Evolutionary conservation across 306 rosid species (phyloP).

Genomic region (Cucumis cinereus): DNA sequence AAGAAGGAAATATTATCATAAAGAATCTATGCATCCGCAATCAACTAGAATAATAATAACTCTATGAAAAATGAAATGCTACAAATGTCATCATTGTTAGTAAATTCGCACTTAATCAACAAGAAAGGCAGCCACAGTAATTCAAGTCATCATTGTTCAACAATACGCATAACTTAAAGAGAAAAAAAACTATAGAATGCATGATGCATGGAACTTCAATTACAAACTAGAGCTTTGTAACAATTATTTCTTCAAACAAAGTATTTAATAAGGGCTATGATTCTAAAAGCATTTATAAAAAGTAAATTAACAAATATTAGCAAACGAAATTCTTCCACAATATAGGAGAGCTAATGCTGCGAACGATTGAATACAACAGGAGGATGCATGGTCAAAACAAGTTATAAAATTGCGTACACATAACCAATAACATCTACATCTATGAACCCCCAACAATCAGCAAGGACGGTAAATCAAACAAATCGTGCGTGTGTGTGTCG

Average conservation of each 20-base stretch:
- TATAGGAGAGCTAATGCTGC: neutral
- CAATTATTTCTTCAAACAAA: neutral
- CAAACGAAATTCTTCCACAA: neutral
- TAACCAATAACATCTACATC: neutral
- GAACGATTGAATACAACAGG: neutral
- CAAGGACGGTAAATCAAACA: neutral
- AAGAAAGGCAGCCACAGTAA: neutral
- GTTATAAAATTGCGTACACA: neutral
- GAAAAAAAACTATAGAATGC: neutral
- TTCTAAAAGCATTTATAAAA: neutral
- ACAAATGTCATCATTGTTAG: neutral
- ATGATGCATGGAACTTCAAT: neutral
- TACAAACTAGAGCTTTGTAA: neutral
- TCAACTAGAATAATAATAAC: neutral
- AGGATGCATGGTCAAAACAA: neutral
- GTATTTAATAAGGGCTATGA: neutral
- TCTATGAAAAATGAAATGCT: neutral
- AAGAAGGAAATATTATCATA: neutral
- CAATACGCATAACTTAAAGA: neutral
- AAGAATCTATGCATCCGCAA: neutral
- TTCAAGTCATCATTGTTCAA: neutral
- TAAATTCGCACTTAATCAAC: neutral
- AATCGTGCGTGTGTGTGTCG: too few relatives aligned
- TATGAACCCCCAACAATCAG: neutral
- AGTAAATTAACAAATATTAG: neutral